phyloP scores from a whole-genome alignment of 352 stramenopile genomes.

The Phytopythium boreale region DNA sequence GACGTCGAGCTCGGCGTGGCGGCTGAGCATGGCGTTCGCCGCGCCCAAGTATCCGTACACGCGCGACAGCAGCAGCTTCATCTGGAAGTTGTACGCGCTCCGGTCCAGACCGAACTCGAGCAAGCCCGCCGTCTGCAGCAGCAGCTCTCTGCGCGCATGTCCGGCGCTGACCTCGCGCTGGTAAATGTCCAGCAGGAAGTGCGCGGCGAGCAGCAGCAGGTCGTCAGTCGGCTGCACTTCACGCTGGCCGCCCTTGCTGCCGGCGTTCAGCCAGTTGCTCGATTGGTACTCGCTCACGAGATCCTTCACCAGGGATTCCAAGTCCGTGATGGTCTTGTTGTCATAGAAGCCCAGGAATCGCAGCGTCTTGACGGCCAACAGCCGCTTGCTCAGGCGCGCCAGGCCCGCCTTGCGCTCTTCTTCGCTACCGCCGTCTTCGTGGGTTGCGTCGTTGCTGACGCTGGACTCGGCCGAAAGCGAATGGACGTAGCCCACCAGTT shows the following conservation, averaged over 20 bases:
- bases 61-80: conserved; percentile 83
- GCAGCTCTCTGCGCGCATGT: conserved; percentile 22
- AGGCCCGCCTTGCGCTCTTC: conserved; percentile 42
- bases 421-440: conserved; percentile 17
- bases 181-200: conserved; percentile 71
- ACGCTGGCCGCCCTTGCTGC: conserved; percentile 65
- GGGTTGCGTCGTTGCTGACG: conserved; percentile 15
- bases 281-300: conserved; percentile 69
- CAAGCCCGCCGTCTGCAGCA: conserved; percentile 53
- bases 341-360: conserved; percentile 64
- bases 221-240: conserved; percentile 86
- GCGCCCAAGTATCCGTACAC: conserved; percentile 78
- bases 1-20: conserved; percentile 74
- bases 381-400: conserved; percentile 40
- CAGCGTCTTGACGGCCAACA: conserved; percentile 69
- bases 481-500: conserved; percentile 30
- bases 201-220: conserved; percentile 65
- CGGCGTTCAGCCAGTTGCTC: conserved; percentile 70
- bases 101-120: conserved; percentile 75
- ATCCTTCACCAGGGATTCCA: conserved; percentile 37
- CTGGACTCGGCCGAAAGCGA: conserved; percentile 30
- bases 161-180: conserved; percentile 26
- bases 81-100: conserved; percentile 89
- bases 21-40: conserved; percentile 52
- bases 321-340: conserved; percentile 15